Conservation (phyloP, 164 flowering plant genomes). For the Brasenia schreberi region DNA sequence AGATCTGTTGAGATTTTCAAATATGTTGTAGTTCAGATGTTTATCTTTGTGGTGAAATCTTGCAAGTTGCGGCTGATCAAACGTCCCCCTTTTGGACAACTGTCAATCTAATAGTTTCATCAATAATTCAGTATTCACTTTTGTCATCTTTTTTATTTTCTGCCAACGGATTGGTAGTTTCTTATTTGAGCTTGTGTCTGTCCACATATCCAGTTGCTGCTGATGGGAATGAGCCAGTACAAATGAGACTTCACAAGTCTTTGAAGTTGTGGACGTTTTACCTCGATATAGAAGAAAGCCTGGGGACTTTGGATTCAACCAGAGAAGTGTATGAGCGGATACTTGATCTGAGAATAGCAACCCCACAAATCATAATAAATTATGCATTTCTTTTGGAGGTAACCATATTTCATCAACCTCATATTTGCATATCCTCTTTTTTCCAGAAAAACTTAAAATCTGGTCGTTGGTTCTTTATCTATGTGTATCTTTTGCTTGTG, state of each 20-base stretch:
- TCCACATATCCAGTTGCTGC: conserved; percentile 66
- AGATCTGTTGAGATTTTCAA: too few species aligned
- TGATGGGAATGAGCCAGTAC: conserved; percentile 90
- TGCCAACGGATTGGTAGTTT: neutral
- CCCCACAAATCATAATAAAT: conserved; percentile 89
- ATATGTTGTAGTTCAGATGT: too few species aligned
- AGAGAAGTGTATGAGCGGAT: conserved; percentile 82
- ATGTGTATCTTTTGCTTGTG: neutral
- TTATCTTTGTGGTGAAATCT: too few species aligned
- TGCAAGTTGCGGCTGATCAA: too few species aligned
- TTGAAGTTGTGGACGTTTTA: conserved; percentile 81
- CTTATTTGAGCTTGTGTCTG: neutral
- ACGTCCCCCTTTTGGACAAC: too few species aligned
- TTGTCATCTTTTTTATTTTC: neutral
- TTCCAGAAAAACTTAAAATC: neutral
- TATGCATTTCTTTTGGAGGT: conserved; percentile 89
- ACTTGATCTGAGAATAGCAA: conserved; percentile 82
- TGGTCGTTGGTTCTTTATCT: neutral
- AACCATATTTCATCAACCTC: conserved; percentile 3
- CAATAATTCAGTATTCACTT: neutral
- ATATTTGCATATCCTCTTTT: neutral
- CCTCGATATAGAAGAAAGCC: conserved; percentile 84
- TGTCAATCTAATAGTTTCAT: too few species aligned
- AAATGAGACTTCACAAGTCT: conserved; percentile 81
- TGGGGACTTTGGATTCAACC: conserved; percentile 78